Evolutionary conservation across 768 basidiomycete species (phyloP).

Genomic region (Neoboletus subvelutipes): DNA sequence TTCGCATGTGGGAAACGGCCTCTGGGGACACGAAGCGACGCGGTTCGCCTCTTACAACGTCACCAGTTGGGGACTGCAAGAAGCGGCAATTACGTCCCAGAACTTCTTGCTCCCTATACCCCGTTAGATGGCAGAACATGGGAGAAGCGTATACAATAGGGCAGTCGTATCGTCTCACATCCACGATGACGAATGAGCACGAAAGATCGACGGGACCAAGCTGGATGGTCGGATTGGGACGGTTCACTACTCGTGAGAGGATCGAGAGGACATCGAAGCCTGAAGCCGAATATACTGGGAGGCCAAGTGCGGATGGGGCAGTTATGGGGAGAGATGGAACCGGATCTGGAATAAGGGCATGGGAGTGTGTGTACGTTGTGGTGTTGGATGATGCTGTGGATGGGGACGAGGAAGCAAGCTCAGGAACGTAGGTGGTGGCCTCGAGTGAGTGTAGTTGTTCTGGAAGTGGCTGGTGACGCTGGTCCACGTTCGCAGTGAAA

Average conservation of each 20-base stretch:
- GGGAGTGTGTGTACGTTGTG: slow-evolving; percentile 5
- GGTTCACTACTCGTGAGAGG: slow-evolving; percentile 70
- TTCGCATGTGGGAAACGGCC: slow-evolving; percentile 66
- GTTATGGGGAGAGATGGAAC: slow-evolving; percentile 9
- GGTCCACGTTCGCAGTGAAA: slow-evolving; percentile 2
- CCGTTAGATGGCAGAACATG: slow-evolving; percentile 74
- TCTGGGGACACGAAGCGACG: slow-evolving; percentile 63
- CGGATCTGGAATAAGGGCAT: not conserved
- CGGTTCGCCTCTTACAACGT: slow-evolving; percentile 49
- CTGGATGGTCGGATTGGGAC: slow-evolving; percentile 69
- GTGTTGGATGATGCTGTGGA: slow-evolving; percentile 6
- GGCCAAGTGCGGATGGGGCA: slow-evolving; percentile 34
- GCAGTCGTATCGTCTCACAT: slow-evolving; percentile 74
- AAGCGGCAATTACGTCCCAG: slow-evolving; percentile 91
- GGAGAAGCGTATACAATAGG: slow-evolving; percentile 93
- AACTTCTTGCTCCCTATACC: slow-evolving; percentile 72
- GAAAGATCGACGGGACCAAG: slow-evolving; percentile 92
- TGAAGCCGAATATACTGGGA: slow-evolving; percentile 81
- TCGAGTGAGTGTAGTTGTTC: slow-evolving; percentile 6
- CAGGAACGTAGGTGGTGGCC: slow-evolving; percentile 5
- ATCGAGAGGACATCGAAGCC: slow-evolving; percentile 90
- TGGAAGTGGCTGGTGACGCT: slow-evolving; percentile 6
- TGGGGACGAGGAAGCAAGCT: not conserved
- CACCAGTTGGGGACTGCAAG: slow-evolving; percentile 74
- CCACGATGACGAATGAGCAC: slow-evolving; percentile 90